Percentiles rank a stretch among this genome's conserved stretches.
These are phyloP conservation scores for Mrakia frigida DNA, from an alignment of 768 basidiomycete genomes.

Conservation along the genomic window DNA sequence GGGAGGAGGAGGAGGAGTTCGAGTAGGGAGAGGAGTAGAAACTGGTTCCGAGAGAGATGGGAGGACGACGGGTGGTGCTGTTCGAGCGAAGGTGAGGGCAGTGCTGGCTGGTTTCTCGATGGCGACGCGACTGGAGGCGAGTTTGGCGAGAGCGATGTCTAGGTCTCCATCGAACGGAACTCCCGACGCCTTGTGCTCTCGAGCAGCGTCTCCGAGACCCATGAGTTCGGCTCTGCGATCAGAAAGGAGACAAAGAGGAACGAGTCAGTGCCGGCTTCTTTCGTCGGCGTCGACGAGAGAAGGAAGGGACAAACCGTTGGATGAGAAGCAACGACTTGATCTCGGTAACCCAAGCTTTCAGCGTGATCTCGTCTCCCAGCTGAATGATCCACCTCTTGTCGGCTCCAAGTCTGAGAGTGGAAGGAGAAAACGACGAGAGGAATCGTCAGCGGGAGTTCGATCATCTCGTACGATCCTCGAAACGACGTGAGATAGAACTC, in stretches of 20 bases:
- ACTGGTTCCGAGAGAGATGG: neutral
- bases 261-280: neutral
- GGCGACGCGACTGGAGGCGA: conserved; percentile 4
- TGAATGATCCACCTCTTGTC: neutral
- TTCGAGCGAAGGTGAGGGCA: neutral
- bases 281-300: neutral
- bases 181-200: conserved; percentile 2
- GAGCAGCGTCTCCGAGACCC: conserved; percentile 12
- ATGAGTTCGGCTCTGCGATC: neutral
- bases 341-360: conserved; percentile 6
- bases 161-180: conserved; percentile 3
- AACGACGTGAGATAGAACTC: neutral
- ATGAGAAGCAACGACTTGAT: conserved; percentile 14
- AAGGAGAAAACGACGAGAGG: neutral
- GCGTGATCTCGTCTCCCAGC: neutral
- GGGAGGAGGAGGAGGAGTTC: neutral
- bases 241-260: neutral
- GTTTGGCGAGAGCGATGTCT: conserved; percentile 13
- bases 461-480: neutral
- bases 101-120: neutral
- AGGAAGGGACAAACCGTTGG: conserved; percentile 1
- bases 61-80: neutral
- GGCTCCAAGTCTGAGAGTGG: neutral
- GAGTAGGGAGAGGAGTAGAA: neutral
- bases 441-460: neutral